phyloP scores from a whole-genome alignment of 306 rosid species.

The Malus sieversii region DNA sequence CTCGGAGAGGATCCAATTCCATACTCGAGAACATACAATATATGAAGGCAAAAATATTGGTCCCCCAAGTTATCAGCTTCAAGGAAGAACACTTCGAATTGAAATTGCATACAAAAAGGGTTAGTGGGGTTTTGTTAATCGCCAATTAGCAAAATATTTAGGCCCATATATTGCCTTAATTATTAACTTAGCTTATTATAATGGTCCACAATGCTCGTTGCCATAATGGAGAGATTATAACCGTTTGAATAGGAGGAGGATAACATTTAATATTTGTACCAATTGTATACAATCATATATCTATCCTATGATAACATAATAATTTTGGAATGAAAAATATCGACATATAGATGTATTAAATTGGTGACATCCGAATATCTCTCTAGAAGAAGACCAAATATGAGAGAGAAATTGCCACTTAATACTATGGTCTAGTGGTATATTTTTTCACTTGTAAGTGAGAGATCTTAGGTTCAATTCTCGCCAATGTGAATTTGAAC shows the following conservation, averaged over 20 bases:
- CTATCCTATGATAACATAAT: background rate
- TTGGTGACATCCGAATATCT: too few relatives aligned
- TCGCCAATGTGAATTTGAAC: too few relatives aligned
- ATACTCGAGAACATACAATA: background rate
- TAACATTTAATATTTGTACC: background rate
- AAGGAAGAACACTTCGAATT: background rate
- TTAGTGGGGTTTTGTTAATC: constrained; percentile 33
- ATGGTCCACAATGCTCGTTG: constrained; percentile 26
- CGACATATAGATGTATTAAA: too few relatives aligned
- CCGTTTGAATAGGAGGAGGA: background rate
- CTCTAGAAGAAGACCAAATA: background rate
- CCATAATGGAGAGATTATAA: background rate
- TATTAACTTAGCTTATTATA: constrained; percentile 20
- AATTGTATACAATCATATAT: too few relatives aligned
- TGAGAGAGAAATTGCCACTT: background rate
- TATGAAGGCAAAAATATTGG: background rate
- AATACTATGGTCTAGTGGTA: too few relatives aligned
- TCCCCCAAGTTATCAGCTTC: constrained; percentile 5
- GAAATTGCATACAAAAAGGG: constrained; percentile 12
- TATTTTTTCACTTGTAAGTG: too few relatives aligned
- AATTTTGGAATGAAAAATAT: too few relatives aligned
- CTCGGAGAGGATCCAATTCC: too few relatives aligned
- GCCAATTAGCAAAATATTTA: constrained; percentile 5
- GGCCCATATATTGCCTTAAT: constrained; percentile 19
- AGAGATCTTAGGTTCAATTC: too few relatives aligned